These are phyloP conservation scores for Calonectria crousiana DNA, from an alignment of 2,329 filamentous ascomycete species.

Conservation along the genomic window DNA sequence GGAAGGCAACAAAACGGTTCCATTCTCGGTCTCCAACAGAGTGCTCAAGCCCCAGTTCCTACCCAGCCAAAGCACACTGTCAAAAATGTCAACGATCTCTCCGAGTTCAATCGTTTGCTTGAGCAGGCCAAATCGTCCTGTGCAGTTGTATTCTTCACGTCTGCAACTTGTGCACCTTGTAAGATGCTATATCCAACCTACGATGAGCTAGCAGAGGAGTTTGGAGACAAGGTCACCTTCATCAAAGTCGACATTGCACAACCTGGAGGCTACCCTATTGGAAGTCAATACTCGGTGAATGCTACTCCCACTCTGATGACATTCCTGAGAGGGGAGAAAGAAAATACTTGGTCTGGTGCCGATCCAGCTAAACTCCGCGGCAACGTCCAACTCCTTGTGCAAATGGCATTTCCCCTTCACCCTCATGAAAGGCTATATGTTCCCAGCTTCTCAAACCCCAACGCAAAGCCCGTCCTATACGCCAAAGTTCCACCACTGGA, in stretches of 20 bases:
- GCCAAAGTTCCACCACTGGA: constrained; percentile 83
- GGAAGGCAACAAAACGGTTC: constrained; percentile 61
- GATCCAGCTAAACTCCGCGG: constrained; percentile 75
- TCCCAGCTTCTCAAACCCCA: constrained; percentile 74
- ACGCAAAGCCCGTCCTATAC: constrained; percentile 77
- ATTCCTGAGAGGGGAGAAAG: constrained; percentile 80
- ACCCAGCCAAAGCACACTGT: constrained; percentile 57
- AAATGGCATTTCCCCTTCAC: constrained; percentile 82
- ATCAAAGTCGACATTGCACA: constrained; percentile 86
- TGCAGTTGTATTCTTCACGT: constrained; percentile 93
- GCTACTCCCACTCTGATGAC: constrained; percentile 92
- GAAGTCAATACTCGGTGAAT: constrained; percentile 73
- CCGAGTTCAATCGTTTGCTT: constrained; percentile 52
- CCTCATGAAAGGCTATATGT: constrained; percentile 79
- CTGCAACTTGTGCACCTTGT: constrained; percentile 86
- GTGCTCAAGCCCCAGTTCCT: constrained; percentile 39
- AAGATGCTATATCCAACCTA: constrained; percentile 85
- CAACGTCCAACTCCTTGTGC: constrained; percentile 79
- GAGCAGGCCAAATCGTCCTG: constrained; percentile 74
- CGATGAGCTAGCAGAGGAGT: constrained; percentile 81
- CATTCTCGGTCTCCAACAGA: constrained; percentile 64
- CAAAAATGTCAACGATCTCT: constrained; percentile 65
- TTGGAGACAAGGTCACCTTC: constrained; percentile 75
- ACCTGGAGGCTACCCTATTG: constrained; percentile 73
- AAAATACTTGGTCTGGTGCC: constrained; percentile 85